Evolutionary conservation across 163 green algal genomes (phyloP).

Genomic region (Prototheca stagnorum): DNA sequence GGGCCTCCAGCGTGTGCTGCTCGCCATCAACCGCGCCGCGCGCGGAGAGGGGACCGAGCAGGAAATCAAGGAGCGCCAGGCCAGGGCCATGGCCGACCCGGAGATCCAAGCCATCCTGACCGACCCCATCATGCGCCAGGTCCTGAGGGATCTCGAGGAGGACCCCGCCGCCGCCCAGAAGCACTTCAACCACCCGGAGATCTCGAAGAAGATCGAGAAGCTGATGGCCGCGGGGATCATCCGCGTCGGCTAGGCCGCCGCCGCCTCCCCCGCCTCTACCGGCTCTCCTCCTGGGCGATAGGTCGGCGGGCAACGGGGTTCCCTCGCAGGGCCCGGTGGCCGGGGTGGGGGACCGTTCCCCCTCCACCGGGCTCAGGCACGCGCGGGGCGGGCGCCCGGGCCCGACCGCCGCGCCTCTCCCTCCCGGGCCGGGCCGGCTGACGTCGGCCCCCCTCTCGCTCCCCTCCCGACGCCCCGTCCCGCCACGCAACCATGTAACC

Average conservation of each 20-base stretch:
- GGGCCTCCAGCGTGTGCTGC: slow-evolving; percentile 55
- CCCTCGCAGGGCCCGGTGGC: too few species aligned
- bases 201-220: slow-evolving; percentile 85
- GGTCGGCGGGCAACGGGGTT: too few species aligned
- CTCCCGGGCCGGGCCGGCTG: too few species aligned
- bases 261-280: too few species aligned
- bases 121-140: slow-evolving; percentile 86
- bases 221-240: slow-evolving; percentile 81
- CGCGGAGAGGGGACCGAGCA: slow-evolving; percentile 56
- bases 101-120: slow-evolving; percentile 91
- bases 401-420: too few species aligned
- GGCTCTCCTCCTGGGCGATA: too few species aligned
- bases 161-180: slow-evolving; percentile 58
- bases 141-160: slow-evolving; percentile 71
- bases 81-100: slow-evolving; percentile 73
- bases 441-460: too few species aligned
- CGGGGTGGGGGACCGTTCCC: too few species aligned
- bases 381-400: too few species aligned
- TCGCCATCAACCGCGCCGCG: slow-evolving; percentile 45
- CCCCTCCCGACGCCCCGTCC: too few species aligned
- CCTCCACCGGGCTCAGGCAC: too few species aligned
- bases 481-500: too few species aligned
- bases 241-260: slow-evolving; percentile 32
- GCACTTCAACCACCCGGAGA: slow-evolving; percentile 64
- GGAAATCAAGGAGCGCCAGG: slow-evolving; percentile 76